Base-by-base conservation (phyloP, 345 rosid species). In the Gossypium stocksii region DNA sequence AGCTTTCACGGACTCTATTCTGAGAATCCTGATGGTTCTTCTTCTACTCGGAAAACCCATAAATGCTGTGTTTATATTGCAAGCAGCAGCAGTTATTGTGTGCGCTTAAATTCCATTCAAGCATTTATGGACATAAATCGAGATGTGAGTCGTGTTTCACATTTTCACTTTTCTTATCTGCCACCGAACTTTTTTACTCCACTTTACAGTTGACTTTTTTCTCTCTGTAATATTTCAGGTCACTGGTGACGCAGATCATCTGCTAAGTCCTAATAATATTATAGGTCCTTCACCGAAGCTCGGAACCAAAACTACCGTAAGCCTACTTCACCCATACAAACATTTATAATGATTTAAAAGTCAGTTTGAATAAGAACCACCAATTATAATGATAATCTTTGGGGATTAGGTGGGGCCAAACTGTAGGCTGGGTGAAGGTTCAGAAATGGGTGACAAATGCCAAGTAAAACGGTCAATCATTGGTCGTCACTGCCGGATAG, bases 371-470 rank as follows among this genome's bases (percentile, higher is more conserved):
- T 68, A 23, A 68, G 38, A 57, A 2, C 38, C 44, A 52, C 38
- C 1, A 1, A 15, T 23, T 53, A 41, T 19, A 12, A 20, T 56
- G 63, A 71, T 48, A 48, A 12, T 34, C 41, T 34, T 34, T 34
- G 41, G 41, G 41, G 74, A 79, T 57, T 76, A 95, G 98, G 89
- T 95, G 58, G 99, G 99, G 58, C 94, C 96, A 20, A 87, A 93
- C 80, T 90, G 98, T 84, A 86, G 91, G 92, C 86, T 91, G 69
- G 96, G 96, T 51, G 98, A 95, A 86, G 97, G 98, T 79, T 89
- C 99, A 73, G 92, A 90, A 73, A 85, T 95, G 90, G 97, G 94
- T 77, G 99, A 95, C 80, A 95, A 93, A 78, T 95, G 98, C 78
- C 89, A 97, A 73, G 97, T 95, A 70, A 93, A 95, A 81, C 89